Conservation (phyloP, 176 grass and related monocot species). For the Raddia distichophylla region DNA sequence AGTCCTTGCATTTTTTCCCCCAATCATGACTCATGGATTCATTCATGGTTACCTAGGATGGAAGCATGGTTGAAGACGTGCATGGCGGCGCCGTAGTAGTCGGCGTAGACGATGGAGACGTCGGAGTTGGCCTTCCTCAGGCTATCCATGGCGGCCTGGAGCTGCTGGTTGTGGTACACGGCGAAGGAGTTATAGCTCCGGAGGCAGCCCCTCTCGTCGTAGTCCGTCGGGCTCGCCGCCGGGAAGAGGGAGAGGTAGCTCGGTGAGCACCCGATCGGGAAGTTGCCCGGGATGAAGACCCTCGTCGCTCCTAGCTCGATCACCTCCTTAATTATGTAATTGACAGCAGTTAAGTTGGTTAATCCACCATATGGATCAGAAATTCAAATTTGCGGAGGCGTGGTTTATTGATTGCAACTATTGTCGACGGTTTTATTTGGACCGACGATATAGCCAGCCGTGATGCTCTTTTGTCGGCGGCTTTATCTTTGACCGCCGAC, state of each 20-base stretch:
- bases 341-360: not conserved
- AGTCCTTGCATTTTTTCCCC: not conserved
- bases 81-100: slow-evolving; percentile 85
- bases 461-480: too few relatives aligned
- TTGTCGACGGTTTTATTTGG: too few relatives aligned
- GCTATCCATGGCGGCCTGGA: slow-evolving; percentile 49
- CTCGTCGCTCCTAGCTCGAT: slow-evolving; percentile 65
- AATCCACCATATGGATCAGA: too few relatives aligned
- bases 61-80: slow-evolving; percentile 66
- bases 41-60: slow-evolving; percentile 39
- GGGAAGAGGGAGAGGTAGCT: slow-evolving; percentile 87
- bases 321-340: slow-evolving; percentile 51
- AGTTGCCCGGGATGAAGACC: slow-evolving; percentile 77
- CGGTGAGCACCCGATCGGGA: slow-evolving; percentile 83
- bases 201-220: slow-evolving; percentile 66
- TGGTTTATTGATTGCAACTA: too few relatives aligned
- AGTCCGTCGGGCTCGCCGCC: slow-evolving; percentile 11
- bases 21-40: too few relatives aligned
- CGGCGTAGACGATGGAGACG: slow-evolving; percentile 64
- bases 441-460: too few relatives aligned
- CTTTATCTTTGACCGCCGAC: too few relatives aligned
- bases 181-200: slow-evolving; percentile 80
- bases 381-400: too few relatives aligned
- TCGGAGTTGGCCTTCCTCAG: slow-evolving; percentile 58
- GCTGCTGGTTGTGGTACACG: slow-evolving; percentile 68